Evolutionary conservation across 225 moss, liverwort and hornwort species (phyloP).

Genomic region (Bryoerythrophyllum caledonicum): DNA sequence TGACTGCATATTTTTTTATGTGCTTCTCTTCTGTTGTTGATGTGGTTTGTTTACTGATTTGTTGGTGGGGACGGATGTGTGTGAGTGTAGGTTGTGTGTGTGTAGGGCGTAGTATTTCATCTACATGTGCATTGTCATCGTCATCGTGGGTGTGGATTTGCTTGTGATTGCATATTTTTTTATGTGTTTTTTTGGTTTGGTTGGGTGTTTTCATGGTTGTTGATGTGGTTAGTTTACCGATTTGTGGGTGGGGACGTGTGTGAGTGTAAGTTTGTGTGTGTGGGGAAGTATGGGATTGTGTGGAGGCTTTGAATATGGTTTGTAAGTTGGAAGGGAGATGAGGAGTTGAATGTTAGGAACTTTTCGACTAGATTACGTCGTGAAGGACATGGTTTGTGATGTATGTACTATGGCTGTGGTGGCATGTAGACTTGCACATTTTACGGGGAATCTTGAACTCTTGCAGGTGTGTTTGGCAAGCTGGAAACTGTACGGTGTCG

Average conservation of each 20-base stretch:
- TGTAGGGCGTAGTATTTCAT: background rate
- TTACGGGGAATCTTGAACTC: background rate
- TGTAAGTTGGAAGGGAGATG: background rate
- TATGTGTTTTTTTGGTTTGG: background rate
- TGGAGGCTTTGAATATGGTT: background rate
- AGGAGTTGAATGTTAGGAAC: background rate
- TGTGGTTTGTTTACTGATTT: background rate
- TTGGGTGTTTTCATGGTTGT: too few relatives aligned
- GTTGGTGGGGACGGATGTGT: too few relatives aligned
- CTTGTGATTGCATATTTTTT: background rate
- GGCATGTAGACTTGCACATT: background rate
- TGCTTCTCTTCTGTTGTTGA: too few relatives aligned
- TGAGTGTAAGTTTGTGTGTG: background rate
- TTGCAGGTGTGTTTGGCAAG: constrained; percentile 3
- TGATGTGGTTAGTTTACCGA: too few relatives aligned
- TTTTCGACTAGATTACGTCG: background rate
- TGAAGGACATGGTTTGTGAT: background rate
- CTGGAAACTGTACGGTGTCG: background rate
- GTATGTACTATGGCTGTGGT: background rate
- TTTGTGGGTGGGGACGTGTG: background rate
- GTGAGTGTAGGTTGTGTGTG: too few relatives aligned
- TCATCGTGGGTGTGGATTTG: background rate
- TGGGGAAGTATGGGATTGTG: background rate
- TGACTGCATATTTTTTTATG: too few relatives aligned
- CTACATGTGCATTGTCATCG: background rate